phyloP scores from a whole-genome alignment of 2,329 filamentous ascomycete species.

The Diaporthe citriasiana region DNA sequence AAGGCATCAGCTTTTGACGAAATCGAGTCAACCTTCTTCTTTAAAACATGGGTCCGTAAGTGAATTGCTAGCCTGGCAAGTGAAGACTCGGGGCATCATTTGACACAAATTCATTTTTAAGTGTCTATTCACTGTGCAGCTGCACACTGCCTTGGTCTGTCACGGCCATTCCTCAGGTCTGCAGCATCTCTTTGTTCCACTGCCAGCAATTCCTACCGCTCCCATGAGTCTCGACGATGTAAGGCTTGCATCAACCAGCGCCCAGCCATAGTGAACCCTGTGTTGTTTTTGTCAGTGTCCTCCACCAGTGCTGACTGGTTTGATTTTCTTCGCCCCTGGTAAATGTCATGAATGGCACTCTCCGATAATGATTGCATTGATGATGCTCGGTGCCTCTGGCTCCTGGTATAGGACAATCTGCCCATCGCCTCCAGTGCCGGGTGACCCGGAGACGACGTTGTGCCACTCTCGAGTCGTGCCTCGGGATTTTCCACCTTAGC shows the following conservation, averaged over 20 bases:
- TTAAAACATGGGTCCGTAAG: too few relatives aligned
- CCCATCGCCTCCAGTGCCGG: neutral
- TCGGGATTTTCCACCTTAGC: neutral
- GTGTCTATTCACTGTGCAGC: slow-evolving; percentile 6
- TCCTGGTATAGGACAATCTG: neutral
- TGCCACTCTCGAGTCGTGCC: neutral
- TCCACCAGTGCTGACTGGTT: neutral
- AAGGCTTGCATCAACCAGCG: neutral
- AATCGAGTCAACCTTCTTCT: neutral
- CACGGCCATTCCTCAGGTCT: neutral
- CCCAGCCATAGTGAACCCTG: neutral
- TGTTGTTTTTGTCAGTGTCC: neutral
- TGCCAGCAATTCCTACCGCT: neutral
- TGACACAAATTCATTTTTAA: neutral
- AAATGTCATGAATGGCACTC: neutral
- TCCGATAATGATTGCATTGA: slow-evolving; percentile 13
- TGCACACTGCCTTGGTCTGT: too few relatives aligned
- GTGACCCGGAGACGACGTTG: too few relatives aligned
- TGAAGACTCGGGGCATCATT: neutral
- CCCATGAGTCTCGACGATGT: slow-evolving; percentile 16
- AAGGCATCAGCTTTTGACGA: neutral
- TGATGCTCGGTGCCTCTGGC: slow-evolving; percentile 2
- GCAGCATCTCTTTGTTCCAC: neutral
- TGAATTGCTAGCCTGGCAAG: neutral
- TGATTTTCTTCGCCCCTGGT: neutral